Percentiles rank a stretch among this genome's conserved stretches.
These are phyloP conservation scores for Trichoderma sp. DNA, from an alignment of 2,329 filamentous ascomycete genomes.

Conservation along the genomic window DNA sequence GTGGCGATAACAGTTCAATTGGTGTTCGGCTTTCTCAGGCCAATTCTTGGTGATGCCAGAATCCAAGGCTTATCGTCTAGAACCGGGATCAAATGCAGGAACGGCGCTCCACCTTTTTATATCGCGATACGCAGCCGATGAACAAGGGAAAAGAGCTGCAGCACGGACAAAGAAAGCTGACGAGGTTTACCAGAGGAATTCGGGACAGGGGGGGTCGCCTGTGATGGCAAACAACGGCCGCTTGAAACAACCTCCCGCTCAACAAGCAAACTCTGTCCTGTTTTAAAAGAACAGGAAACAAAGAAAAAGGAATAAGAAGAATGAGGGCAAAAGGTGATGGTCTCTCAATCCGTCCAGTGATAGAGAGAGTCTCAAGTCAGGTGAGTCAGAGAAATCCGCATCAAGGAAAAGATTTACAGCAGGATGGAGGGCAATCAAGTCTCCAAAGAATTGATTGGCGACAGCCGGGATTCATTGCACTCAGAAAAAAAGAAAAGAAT, in stretches of 20 bases:
- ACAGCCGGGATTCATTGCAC: background rate
- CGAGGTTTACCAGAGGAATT: background rate
- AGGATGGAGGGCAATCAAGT: background rate
- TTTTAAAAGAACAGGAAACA: background rate
- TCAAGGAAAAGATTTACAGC: slow-evolving; percentile 9
- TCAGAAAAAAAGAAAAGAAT: background rate
- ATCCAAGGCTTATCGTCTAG: background rate
- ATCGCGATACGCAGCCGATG: slow-evolving; percentile 1
- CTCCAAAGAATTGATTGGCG: background rate
- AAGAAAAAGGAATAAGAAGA: background rate
- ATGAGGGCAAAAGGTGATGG: background rate
- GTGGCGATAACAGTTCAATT: background rate
- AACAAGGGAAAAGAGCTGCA: background rate
- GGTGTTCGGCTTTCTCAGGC: background rate
- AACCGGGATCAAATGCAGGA: background rate
- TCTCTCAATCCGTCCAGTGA: background rate
- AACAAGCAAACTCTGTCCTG: background rate
- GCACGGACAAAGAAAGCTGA: background rate
- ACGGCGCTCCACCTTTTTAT: slow-evolving; percentile 3
- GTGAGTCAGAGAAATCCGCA: slow-evolving; percentile 9
- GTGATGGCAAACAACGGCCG: background rate
- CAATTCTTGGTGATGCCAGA: background rate
- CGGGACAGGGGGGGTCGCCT: background rate
- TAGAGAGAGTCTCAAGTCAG: background rate
- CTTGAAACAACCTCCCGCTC: background rate